Conservation (phyloP, 1,139 yeast genomes). For the Hyphopichia khmerensis region DNA sequence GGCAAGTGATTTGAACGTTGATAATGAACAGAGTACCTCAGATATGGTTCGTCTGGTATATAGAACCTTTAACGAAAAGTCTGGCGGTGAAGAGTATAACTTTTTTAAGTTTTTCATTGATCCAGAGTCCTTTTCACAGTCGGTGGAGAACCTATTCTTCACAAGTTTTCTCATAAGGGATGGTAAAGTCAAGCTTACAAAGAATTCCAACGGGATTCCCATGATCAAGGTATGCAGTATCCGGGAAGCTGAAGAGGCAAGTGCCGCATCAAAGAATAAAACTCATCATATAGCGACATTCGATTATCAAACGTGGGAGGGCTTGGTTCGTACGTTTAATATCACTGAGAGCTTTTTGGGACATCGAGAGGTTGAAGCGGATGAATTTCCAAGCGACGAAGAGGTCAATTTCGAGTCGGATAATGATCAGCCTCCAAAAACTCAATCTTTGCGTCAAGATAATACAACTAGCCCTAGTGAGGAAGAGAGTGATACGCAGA, state of each 20-base stretch:
- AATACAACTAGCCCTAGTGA: too few relatives aligned
- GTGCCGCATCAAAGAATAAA: slow-evolving; percentile 21
- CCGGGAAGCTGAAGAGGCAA: slow-evolving; percentile 13
- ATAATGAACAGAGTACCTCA: slow-evolving; percentile 57
- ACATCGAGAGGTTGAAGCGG: slow-evolving; percentile 36
- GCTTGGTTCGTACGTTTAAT: slow-evolving; percentile 46
- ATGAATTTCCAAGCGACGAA: slow-evolving; percentile 23
- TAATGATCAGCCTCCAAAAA: too few relatives aligned
- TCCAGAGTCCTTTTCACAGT: slow-evolving; percentile 73
- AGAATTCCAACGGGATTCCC: slow-evolving; percentile 47
- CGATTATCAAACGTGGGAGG: slow-evolving; percentile 64
- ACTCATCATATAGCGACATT: slow-evolving; percentile 72
- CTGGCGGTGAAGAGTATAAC: slow-evolving; percentile 42
- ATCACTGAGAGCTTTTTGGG: slow-evolving; percentile 58
- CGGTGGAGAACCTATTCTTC: slow-evolving; percentile 81
- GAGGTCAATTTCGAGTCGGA: background rate
- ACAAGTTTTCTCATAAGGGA: slow-evolving; percentile 78
- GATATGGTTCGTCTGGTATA: slow-evolving; percentile 54
- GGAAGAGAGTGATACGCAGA: background rate
- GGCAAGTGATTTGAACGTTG: slow-evolving; percentile 49
- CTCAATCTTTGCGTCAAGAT: too few relatives aligned
- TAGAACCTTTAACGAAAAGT: slow-evolving; percentile 31
- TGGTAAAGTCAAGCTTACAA: slow-evolving; percentile 57
- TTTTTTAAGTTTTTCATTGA: slow-evolving; percentile 68
- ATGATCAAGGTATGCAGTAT: slow-evolving; percentile 21